phyloP scores from a whole-genome alignment of 1,284 basidiomycete species.

The Ceratobasidium sp. region DNA sequence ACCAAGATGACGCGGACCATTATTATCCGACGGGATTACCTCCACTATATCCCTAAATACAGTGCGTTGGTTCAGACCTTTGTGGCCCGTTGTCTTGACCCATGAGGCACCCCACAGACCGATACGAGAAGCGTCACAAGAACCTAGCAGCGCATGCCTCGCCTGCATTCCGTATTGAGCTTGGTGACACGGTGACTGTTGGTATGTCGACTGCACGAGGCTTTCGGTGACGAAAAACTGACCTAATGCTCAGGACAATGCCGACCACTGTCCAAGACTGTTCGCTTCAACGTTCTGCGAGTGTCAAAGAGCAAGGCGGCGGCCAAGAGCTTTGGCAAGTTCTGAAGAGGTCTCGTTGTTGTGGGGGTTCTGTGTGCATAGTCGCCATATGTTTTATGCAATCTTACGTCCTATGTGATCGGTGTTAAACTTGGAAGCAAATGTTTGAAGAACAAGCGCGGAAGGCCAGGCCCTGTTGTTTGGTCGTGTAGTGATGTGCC shows the following conservation, averaged over 20 bases:
- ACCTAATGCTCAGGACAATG: conserved; percentile 80
- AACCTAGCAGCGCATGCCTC: conserved; percentile 98
- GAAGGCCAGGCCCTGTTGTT: conserved; percentile 30
- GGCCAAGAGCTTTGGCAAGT: conserved; percentile 93
- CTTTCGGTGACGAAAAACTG: conserved; percentile 23
- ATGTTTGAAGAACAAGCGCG: conserved; percentile 10
- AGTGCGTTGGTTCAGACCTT: conserved; percentile 64
- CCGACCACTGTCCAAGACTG: conserved; percentile 98
- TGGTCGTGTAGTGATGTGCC: conserved; percentile 30
- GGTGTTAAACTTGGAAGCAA: conserved; percentile 3
- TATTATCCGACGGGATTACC: conserved; percentile 98
- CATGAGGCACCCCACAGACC: conserved; percentile 66
- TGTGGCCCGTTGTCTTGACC: conserved; percentile 31
- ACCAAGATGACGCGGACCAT: conserved; percentile 99
- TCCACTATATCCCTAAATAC: conserved; percentile 99
- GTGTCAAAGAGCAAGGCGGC: conserved; percentile 91
- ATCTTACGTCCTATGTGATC: conserved; percentile 43
- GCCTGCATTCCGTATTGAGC: conserved; percentile 97
- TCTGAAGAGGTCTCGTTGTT: conserved; percentile 66
- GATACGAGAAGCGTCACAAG: conserved; percentile 98
- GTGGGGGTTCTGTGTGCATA: conserved; percentile 34
- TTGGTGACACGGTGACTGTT: conserved; percentile 95
- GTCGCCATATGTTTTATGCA: conserved; percentile 45
- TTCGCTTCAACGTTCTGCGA: conserved; percentile 97
- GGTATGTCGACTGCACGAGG: conserved; percentile 67